A percentile compares a stretch with the other conserved stretches of the same genome.
phyloP scores from a whole-genome alignment of 495 filamentous ascomycete genomes.

The Xanthoparmelia taractica region DNA sequence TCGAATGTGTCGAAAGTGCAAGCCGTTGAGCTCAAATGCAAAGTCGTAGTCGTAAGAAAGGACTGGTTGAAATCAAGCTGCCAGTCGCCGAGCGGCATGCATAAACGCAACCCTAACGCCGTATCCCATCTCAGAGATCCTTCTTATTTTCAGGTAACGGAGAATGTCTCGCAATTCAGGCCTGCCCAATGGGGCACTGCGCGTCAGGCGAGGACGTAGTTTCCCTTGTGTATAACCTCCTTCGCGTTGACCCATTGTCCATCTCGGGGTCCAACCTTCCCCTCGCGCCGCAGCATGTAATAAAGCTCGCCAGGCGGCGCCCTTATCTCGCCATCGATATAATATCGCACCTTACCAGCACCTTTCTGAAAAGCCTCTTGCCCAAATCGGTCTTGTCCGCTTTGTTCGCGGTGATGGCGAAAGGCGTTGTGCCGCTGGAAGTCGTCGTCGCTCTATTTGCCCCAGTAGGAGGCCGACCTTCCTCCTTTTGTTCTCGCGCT shows the following conservation, averaged over 20 bases:
- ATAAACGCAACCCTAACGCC: not conserved
- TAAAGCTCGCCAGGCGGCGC: not conserved
- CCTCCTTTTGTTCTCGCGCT: not conserved
- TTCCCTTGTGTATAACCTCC: not conserved
- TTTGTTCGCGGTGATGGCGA: not conserved
- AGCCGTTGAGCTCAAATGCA: not conserved
- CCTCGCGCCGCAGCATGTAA: not conserved
- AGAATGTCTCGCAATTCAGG: not conserved
- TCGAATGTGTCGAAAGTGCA: not conserved
- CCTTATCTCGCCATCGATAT: not conserved
- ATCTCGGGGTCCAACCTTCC: not conserved
- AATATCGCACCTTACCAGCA: not conserved
- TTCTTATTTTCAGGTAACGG: not conserved
- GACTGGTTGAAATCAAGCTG: not conserved
- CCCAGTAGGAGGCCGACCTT: not conserved
- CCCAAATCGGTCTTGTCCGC: constrained; percentile 2
- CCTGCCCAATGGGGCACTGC: not conserved
- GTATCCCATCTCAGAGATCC: not conserved
- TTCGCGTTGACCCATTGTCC: not conserved
- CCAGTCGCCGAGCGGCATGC: not conserved
- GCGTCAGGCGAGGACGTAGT: not conserved
- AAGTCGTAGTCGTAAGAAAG: not conserved
- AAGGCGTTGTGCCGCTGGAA: not conserved
- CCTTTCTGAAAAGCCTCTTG: not conserved
- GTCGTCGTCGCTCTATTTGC: not conserved